Conservation (phyloP, 805 yeast species). For the Starmerella geochares region DNA sequence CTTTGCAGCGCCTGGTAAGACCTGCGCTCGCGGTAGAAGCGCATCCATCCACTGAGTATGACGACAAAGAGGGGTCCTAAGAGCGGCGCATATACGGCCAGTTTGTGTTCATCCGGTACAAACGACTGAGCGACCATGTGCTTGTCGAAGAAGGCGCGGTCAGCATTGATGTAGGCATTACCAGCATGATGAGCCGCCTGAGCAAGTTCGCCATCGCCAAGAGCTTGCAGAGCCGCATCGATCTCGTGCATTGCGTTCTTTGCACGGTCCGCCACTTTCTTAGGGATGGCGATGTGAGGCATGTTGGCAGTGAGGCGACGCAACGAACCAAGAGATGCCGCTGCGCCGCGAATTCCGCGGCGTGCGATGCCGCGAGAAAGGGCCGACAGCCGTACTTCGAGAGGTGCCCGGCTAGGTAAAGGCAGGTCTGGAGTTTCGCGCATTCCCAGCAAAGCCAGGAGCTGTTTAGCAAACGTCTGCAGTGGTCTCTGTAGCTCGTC, state of each 20-base stretch:
- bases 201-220: conserved; percentile 33
- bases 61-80: conserved; percentile 78
- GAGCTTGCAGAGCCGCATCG: conserved; percentile 32
- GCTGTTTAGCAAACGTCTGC: conserved; percentile 63
- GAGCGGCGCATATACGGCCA: conserved; percentile 86
- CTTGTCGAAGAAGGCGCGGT: conserved; percentile 78
- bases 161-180: conserved; percentile 51
- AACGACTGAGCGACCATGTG: conserved; percentile 92
- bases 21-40: conserved; percentile 11
- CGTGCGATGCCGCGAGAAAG: conserved; percentile 50
- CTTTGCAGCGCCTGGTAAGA: background rate
- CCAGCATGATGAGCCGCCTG: conserved; percentile 37
- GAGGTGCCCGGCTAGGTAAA: conserved; percentile 35
- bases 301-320: conserved; percentile 57
- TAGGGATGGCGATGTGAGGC: conserved; percentile 75
- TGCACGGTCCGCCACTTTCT: conserved; percentile 52
- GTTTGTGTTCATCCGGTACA: conserved; percentile 90
- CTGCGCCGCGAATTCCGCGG: conserved; percentile 50
- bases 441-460: conserved; percentile 63
- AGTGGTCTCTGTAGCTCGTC: conserved; percentile 47
- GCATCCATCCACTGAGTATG: conserved; percentile 29
- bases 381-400: conserved; percentile 40
- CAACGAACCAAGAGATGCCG: conserved; percentile 64
- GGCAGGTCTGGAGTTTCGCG: conserved; percentile 51
- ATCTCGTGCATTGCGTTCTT: conserved; percentile 40